A percentile compares a stretch with the other conserved stretches of the same genome.
Evolutionary conservation across 305 asterid genomes (phyloP).

Genomic region (Petunia hybrid): DNA sequence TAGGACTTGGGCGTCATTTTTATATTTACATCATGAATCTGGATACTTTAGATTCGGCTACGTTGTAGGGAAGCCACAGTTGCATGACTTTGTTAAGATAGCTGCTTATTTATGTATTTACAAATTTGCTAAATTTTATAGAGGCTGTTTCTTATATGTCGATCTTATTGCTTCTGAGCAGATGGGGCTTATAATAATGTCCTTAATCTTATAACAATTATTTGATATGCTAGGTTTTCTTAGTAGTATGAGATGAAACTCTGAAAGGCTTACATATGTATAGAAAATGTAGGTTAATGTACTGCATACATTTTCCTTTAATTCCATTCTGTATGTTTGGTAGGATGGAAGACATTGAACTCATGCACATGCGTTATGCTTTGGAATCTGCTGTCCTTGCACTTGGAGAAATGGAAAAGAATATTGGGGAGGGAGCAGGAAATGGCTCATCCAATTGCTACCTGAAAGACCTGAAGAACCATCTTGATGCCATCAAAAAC

Average conservation of each 20-base stretch:
- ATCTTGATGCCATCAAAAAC: constrained; percentile 82
- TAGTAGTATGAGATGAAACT: background rate
- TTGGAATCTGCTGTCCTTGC: constrained; percentile 92
- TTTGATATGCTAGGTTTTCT: constrained; percentile 7
- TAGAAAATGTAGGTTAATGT: constrained; percentile 29
- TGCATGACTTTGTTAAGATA: constrained; percentile 6
- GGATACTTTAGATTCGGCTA: constrained; percentile 7
- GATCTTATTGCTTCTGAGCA: constrained; percentile 4
- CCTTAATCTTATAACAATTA: constrained; percentile 6
- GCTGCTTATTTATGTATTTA: background rate
- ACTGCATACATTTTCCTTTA: constrained; percentile 25
- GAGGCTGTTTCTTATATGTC: constrained; percentile 19
- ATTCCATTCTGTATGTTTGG: constrained; percentile 38
- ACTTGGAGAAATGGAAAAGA: constrained; percentile 81
- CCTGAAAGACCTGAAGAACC: constrained; percentile 85
- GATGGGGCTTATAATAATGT: constrained; percentile 26
- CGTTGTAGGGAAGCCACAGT: background rate
- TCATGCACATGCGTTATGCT: constrained; percentile 98
- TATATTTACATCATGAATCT: constrained; percentile 20
- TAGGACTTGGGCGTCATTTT: constrained; percentile 13
- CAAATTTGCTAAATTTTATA: background rate
- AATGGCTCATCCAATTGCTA: constrained; percentile 54
- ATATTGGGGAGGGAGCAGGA: constrained; percentile 60
- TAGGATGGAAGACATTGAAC: constrained; percentile 98
- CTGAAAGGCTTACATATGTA: constrained; percentile 16